Conservation (phyloP, 495 filamentous ascomycete genomes). For the Xylaria telfairii region DNA sequence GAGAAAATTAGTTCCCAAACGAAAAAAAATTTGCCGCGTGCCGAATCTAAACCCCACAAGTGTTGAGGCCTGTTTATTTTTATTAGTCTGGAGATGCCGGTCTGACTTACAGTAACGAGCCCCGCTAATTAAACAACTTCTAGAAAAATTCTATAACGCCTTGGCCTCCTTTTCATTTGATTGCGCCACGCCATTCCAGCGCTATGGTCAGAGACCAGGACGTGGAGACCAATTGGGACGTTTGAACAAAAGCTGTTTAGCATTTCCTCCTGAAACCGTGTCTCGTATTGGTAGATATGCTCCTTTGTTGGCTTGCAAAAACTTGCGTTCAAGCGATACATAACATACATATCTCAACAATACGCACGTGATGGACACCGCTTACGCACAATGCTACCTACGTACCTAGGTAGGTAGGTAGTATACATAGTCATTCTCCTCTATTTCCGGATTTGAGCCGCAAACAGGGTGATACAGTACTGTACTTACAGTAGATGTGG, state of each 20-base stretch:
- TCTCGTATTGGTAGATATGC: neutral
- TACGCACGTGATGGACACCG: too few species aligned
- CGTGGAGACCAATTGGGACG: neutral
- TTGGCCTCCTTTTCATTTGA: conserved; percentile 1
- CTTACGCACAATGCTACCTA: too few species aligned
- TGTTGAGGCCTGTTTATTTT: neutral
- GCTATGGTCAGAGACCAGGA: neutral
- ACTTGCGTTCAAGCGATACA: neutral
- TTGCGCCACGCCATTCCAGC: neutral
- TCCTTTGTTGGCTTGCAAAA: neutral
- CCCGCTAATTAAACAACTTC: conserved; percentile 14
- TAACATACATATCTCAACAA: too few species aligned
- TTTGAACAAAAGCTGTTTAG: neutral
- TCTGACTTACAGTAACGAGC: neutral
- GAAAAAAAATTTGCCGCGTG: conserved; percentile 7
- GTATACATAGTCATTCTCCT: too few species aligned
- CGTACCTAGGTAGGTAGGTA: too few species aligned
- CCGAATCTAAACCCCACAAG: conserved; percentile 5
- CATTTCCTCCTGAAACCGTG: conserved; percentile 11
- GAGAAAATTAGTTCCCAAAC: conserved; percentile 20
- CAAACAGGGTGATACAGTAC: neutral
- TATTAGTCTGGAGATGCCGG: conserved; percentile 5
- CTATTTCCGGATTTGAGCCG: conserved; percentile 9
- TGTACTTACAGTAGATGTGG: neutral
- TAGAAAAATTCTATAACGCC: conserved; percentile 21